Conservation (phyloP, 306 rosid genomes). For the Acacia acuminata region DNA sequence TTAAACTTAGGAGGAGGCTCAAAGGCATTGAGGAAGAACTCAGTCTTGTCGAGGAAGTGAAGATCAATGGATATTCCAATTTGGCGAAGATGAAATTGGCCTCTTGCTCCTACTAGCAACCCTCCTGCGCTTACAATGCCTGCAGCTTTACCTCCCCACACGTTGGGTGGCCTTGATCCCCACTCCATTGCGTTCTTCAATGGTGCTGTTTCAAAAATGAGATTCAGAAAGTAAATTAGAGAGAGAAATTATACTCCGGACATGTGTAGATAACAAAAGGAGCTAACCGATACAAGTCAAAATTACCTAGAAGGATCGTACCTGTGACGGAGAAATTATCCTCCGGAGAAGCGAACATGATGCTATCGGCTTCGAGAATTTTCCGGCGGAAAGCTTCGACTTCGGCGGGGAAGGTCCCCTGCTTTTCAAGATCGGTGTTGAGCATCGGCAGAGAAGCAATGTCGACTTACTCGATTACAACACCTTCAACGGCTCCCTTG, state of each 20-base stretch:
- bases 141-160: too few species aligned
- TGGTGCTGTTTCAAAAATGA: too few species aligned
- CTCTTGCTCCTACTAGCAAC: too few species aligned
- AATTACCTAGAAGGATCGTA: not conserved
- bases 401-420: conserved; percentile 52
- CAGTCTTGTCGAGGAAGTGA: too few species aligned
- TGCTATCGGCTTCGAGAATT: conserved; percentile 62
- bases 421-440: conserved; percentile 67
- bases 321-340: conserved; percentile 72
- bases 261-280: not conserved
- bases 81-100: too few species aligned
- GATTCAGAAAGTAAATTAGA: too few species aligned
- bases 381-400: conserved; percentile 67
- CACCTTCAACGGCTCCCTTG: conserved; percentile 44
- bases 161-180: too few species aligned
- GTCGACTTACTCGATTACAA: conserved; percentile 59
- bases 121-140: too few species aligned
- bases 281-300: not conserved
- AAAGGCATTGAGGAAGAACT: too few species aligned
- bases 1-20: too few species aligned
- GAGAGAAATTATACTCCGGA: not conserved
- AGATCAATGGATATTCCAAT: too few species aligned
- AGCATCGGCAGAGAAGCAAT: conserved; percentile 60
- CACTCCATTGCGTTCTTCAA: too few species aligned
- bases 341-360: conserved; percentile 84